Conservation (phyloP, 805 yeast species). For the Starmera dryadoides region DNA sequence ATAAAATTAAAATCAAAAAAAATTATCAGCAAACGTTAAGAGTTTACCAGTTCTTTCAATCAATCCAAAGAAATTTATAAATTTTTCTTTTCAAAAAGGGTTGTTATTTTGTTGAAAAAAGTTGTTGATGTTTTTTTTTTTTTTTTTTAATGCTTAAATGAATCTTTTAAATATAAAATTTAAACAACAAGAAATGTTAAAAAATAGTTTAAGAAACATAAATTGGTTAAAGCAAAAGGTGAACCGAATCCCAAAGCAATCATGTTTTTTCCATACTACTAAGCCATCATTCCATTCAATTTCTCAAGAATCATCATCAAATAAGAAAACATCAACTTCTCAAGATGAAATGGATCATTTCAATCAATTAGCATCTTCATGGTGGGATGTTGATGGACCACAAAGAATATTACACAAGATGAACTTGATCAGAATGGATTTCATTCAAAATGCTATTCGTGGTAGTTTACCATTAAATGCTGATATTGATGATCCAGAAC, state of each 20-base stretch:
- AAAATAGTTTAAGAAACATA: not conserved
- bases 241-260: too few relatives aligned
- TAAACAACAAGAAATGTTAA: too few relatives aligned
- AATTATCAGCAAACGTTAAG: not conserved
- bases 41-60: too few relatives aligned
- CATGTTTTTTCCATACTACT: not conserved
- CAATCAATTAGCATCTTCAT: slow-evolving; percentile 78
- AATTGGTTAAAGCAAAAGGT: not conserved
- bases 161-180: too few relatives aligned
- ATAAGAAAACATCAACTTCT: slow-evolving; percentile 31
- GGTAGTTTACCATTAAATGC: slow-evolving; percentile 11
- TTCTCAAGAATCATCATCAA: not conserved
- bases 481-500: slow-evolving; percentile 25
- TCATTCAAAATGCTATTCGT: slow-evolving; percentile 57
- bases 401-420: slow-evolving; percentile 91
- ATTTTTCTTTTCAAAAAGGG: too few relatives aligned
- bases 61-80: too few relatives aligned
- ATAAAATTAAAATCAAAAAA: too few relatives aligned
- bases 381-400: slow-evolving; percentile 97
- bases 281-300: not conserved
- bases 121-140: too few relatives aligned
- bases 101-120: too few relatives aligned
- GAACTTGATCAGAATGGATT: slow-evolving; percentile 88
- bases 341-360: slow-evolving; percentile 74
- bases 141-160: too few relatives aligned